Evolutionary conservation across 257 asterid species (phyloP), one percentile per base, ranked within the genome.

Genomic region (Paraleonurus japonicus): DNA sequence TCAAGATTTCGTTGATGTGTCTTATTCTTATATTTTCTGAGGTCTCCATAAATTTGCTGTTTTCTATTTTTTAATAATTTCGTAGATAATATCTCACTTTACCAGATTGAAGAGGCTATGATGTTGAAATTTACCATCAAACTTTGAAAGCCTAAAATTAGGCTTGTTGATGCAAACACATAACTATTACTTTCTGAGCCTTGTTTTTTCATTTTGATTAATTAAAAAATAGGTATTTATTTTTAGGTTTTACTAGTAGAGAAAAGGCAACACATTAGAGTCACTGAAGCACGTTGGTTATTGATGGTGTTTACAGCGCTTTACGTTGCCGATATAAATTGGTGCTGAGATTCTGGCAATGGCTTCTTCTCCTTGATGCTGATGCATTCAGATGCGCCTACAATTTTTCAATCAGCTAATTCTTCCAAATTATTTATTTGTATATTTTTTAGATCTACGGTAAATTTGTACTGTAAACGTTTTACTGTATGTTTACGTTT

Each of bases 281-380:
- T 89, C 92, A 77, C 93, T 87, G 92, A 75, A 75, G 65, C 89
- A 76, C 89, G 61, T 15, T 3, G 11, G 12, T 23, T 15, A 4
- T 3, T 13, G 50, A 79, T 85, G 77, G 91, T 89, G 94, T 75
- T n/a, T 75, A 24, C 76, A 85, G 96, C 85, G 96, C 89, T 89
- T 51, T 74, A 80, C 90, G 92, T 88, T 88, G 95, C 95, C 96
- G 55, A 86, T 8, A 83, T 4, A 2, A 26, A 0, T 0, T 2
- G 84, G 89, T 76, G 48, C 75, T 76, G 85, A 84, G 84, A 84
- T 84, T 86, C 86, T 82, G 89, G 77, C 89, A 62, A 11, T 55
- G 20, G 72, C 77, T 78, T 61, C 45, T 58, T 4, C 19, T 0
- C 1, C 0, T 3, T 61, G 59, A 53, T 54, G 78, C 76, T 62